Conservation (phyloP, 2,329 filamentous ascomycete species). For the Graphiopsis chlorocephala region DNA sequence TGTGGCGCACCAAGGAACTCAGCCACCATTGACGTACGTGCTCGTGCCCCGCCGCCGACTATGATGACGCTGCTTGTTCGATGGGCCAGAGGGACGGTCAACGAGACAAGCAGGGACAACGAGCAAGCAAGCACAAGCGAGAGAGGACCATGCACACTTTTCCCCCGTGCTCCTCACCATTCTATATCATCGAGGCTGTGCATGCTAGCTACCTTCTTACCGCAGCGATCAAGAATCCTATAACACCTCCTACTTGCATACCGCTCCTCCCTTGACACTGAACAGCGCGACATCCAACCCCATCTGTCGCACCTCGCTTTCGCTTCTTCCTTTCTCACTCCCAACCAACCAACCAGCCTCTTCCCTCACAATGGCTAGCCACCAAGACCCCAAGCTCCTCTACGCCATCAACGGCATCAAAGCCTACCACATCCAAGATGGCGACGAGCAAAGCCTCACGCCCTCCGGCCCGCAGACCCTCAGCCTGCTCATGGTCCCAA, state of each 20-base stretch:
- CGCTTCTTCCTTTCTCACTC: neutral
- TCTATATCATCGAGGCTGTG: conserved; percentile 5
- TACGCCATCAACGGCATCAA: conserved; percentile 74
- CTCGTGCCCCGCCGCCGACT: neutral
- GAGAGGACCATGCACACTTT: neutral
- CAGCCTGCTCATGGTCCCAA: conserved; percentile 93
- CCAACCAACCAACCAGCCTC: neutral
- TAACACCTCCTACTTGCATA: neutral
- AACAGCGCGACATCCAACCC: neutral
- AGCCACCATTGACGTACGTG: conserved; percentile 12
- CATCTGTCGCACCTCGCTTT: neutral
- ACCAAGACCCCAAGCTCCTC: conserved; percentile 56
- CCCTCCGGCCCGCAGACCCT: conserved; percentile 85
- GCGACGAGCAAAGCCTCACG: conserved; percentile 78
- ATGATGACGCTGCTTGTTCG: neutral
- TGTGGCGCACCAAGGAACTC: neutral
- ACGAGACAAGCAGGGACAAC: neutral
- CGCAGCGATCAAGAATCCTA: neutral
- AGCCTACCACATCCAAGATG: conserved; percentile 87
- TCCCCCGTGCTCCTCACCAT: neutral
- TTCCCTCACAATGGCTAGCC: conserved; percentile 45
- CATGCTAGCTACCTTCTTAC: neutral
- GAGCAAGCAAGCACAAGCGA: neutral
- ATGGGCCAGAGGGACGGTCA: neutral
- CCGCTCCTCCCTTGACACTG: neutral